Evolutionary conservation across 805 yeast genomes (phyloP), one percentile per base, ranked within the genome.

Genomic region (Starmera caribaea): DNA sequence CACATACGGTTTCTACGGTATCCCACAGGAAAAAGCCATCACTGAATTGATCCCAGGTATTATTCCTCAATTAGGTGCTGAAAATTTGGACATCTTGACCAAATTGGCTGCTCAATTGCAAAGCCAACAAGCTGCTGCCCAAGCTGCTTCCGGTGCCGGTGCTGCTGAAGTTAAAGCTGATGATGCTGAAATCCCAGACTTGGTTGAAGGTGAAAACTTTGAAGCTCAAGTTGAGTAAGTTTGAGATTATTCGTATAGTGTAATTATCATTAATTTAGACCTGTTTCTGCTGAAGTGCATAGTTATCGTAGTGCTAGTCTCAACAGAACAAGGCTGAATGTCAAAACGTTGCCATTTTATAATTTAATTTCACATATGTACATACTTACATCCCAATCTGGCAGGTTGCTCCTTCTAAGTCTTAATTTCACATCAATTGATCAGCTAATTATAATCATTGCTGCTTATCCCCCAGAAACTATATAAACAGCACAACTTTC

Each of bases 11-110:
- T 81, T 92, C 75, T 83, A 87, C 66, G 98, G 98, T 66, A 79
- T 81, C 67, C 85, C 95, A 49, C 92, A 86, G 68, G 92, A 87
- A 71, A 89, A 87, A 80, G 75, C 79, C 52, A 77, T 90, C 60
- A 81, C 92, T 52, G 96, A 89, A 58, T 78, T 92, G 71, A 76
- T 90, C 55, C 97, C 97, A 58, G 82, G 79, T 67, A 87, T 90
- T 68, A 78, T 90, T 62, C 89, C 95, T 56, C 96, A 89, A 74
- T 76, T 90, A 69, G 96, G 97, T 60, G 85, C 95, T 53, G 97
- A 90, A 68, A 85, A 92, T 69, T 79, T 87, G 63, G 84, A 81
- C 62, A 80, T 86, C 67, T 76, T 90, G 66, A 81, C 86, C 63
- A 76, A 81, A 69, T 74, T 90, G 65, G 96, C 97, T 47, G 84